A percentile compares a stretch with the other conserved stretches of the same genome.
These are phyloP conservation scores for Botryotinia narcissicola DNA, from an alignment of 2,329 filamentous ascomycete species.

Conservation along the genomic window DNA sequence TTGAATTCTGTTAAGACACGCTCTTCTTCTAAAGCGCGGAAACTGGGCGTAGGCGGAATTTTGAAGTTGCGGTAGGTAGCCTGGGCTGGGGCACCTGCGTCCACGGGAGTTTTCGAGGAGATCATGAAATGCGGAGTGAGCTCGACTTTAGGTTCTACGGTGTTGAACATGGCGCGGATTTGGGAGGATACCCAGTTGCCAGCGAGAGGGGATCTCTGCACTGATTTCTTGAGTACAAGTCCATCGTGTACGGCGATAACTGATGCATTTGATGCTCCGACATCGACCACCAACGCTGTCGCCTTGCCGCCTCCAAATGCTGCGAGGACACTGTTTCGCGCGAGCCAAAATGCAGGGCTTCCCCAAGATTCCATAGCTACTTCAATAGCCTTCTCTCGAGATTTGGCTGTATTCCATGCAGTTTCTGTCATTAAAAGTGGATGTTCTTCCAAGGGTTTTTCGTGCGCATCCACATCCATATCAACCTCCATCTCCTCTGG, in stretches of 20 bases:
- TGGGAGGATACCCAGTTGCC: slow-evolving; percentile 90
- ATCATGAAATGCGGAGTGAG: slow-evolving; percentile 85
- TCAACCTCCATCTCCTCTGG: slow-evolving; percentile 44
- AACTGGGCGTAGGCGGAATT: slow-evolving; percentile 63
- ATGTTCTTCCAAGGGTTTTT: slow-evolving; percentile 83
- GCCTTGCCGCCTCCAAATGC: slow-evolving; percentile 92
- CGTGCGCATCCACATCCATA: slow-evolving; percentile 54
- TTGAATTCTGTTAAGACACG: slow-evolving; percentile 94
- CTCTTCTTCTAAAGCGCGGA: slow-evolving; percentile 83
- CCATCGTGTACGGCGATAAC: slow-evolving; percentile 93
- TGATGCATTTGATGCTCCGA: slow-evolving; percentile 83
- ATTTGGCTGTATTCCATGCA: slow-evolving; percentile 85
- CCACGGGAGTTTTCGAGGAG: slow-evolving; percentile 82
- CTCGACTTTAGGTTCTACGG: slow-evolving; percentile 66
- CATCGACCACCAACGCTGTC: slow-evolving; percentile 86
- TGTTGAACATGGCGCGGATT: slow-evolving; percentile 75
- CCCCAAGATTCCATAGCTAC: slow-evolving; percentile 98
- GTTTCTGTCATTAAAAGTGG: slow-evolving; percentile 92
- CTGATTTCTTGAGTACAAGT: slow-evolving; percentile 86
- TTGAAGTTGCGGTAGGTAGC: slow-evolving; percentile 70
- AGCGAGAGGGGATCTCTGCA: slow-evolving; percentile 80
- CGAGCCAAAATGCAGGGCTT: slow-evolving; percentile 90
- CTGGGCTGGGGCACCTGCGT: slow-evolving; percentile 77
- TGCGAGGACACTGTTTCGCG: slow-evolving; percentile 82
- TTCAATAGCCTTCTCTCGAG: slow-evolving; percentile 91